Percentiles rank a stretch among this genome's conserved stretches.
Evolutionary conservation across 2,329 filamentous ascomycete genomes (phyloP).

Genomic region (Tolypocladium cylindrosporum): DNA sequence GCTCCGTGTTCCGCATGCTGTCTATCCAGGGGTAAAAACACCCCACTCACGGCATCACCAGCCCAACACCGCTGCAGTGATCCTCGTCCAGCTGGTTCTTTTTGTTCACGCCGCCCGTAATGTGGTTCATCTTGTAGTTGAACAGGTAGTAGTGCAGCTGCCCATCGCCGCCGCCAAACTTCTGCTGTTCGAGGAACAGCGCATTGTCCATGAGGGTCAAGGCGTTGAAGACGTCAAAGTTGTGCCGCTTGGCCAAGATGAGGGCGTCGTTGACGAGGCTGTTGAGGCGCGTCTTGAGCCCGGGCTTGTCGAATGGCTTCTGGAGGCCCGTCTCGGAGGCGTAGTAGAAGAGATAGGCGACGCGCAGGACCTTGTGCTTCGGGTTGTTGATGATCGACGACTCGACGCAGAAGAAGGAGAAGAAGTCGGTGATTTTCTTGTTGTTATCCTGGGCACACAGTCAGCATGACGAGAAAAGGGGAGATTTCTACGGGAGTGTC

Average conservation of each 20-base stretch:
- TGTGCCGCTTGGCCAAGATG: constrained; percentile 70
- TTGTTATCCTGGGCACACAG: constrained; percentile 36
- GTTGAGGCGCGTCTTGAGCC: constrained; percentile 73
- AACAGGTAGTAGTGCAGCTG: constrained; percentile 96
- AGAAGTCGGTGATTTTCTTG: constrained; percentile 86
- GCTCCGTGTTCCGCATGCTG: background rate
- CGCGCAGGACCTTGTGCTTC: constrained; percentile 70
- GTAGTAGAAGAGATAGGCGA: constrained; percentile 97
- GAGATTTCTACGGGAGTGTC: constrained; percentile 1
- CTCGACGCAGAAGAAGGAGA: constrained; percentile 93
- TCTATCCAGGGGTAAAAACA: background rate
- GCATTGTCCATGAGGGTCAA: constrained; percentile 89
- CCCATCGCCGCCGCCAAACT: constrained; percentile 90
- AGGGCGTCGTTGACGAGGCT: constrained; percentile 73
- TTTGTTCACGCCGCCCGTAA: constrained; percentile 74
- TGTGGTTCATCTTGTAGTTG: constrained; percentile 86
- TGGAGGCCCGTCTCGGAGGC: constrained; percentile 70
- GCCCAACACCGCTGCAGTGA: constrained; percentile 74
- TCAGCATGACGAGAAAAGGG: background rate
- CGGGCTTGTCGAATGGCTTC: constrained; percentile 39
- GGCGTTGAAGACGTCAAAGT: constrained; percentile 96
- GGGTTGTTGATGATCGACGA: constrained; percentile 80
- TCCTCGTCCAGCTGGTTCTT: constrained; percentile 69
- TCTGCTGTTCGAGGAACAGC: constrained; percentile 85
- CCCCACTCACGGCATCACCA: constrained; percentile 56